These are phyloP conservation scores for Volutella citrinella DNA, from an alignment of 2,329 filamentous ascomycete species.

Conservation along the genomic window DNA sequence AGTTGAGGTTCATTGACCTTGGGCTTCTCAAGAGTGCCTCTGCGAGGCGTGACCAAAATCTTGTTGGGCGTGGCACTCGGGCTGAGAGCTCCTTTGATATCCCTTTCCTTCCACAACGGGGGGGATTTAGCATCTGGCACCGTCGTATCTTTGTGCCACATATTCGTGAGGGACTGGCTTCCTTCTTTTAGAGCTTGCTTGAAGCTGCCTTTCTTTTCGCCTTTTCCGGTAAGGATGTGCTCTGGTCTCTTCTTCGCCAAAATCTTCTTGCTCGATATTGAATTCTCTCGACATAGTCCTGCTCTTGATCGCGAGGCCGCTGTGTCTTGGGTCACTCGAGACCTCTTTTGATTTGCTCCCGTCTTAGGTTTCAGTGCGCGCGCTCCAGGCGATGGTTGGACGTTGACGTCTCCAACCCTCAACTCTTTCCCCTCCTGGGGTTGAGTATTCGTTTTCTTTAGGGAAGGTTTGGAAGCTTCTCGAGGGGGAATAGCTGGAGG, in stretches of 20 bases:
- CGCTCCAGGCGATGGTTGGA: slow-evolving; percentile 12
- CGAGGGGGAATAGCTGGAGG: not conserved
- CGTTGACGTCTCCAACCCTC: too few relatives aligned
- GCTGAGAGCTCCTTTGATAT: too few relatives aligned
- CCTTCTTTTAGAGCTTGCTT: slow-evolving; percentile 52
- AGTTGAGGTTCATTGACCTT: slow-evolving; percentile 24
- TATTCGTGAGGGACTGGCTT: slow-evolving; percentile 43
- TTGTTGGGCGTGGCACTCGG: slow-evolving; percentile 5
- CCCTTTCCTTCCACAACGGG: too few relatives aligned
- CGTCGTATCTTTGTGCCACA: slow-evolving; percentile 52
- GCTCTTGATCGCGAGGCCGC: slow-evolving; percentile 26
- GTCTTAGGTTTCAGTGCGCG: slow-evolving; percentile 12
- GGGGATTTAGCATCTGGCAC: too few relatives aligned
- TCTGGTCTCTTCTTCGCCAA: slow-evolving; percentile 21
- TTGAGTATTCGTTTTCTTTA: too few relatives aligned
- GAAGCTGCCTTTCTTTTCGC: slow-evolving; percentile 46
- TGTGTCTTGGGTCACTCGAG: slow-evolving; percentile 15
- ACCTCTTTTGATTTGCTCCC: slow-evolving; percentile 23
- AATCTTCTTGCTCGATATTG: slow-evolving; percentile 10
- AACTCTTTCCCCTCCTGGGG: too few relatives aligned
- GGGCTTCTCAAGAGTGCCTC: slow-evolving; percentile 7
- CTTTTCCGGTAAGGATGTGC: slow-evolving; percentile 7
- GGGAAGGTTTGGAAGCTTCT: not conserved
- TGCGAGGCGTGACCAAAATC: slow-evolving; percentile 2
- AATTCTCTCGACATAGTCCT: slow-evolving; percentile 18